Conservation (phyloP, 2,329 filamentous ascomycete species). For the Claviceps africana region DNA sequence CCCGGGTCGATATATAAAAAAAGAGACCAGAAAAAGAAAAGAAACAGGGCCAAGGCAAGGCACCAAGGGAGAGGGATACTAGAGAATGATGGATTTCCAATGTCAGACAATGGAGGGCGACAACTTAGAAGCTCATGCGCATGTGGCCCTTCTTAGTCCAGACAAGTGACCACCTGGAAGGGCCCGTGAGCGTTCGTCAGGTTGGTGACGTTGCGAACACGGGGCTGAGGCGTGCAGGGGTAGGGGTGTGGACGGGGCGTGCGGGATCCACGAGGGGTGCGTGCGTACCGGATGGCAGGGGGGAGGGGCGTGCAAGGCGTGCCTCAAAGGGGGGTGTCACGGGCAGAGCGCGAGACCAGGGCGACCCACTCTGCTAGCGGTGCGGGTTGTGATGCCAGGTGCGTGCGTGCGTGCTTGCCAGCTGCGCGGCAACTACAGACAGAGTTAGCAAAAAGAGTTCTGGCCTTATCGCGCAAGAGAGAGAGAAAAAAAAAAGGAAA, state of each 20-base stretch:
- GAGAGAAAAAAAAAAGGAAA: not conserved
- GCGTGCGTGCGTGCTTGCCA: not conserved
- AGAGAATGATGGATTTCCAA: slow-evolving; percentile 5
- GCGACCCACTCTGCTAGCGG: not conserved
- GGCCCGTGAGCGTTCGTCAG: slow-evolving; percentile 21
- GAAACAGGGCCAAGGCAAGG: slow-evolving; percentile 5
- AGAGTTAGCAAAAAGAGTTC: not conserved
- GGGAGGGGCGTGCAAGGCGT: not conserved
- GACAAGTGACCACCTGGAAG: slow-evolving; percentile 16
- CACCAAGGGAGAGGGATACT: slow-evolving; percentile 7
- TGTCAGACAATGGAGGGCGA: slow-evolving; percentile 10
- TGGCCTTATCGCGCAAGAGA: no score
- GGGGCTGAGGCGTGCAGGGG: slow-evolving; percentile 25
- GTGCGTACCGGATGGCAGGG: slow-evolving; percentile 2
- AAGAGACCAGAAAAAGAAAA: no score
- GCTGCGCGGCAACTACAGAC: not conserved
- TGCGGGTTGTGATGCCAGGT: not conserved
- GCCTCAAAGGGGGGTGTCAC: not conserved
- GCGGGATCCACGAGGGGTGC: not conserved
- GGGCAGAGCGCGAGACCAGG: not conserved
- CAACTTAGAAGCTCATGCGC: slow-evolving; percentile 11
- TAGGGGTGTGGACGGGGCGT: not conserved
- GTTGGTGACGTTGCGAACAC: slow-evolving; percentile 28
- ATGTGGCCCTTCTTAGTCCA: slow-evolving; percentile 14
- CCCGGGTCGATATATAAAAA: slow-evolving; percentile 5